Evolutionary conservation across 805 yeast genomes (phyloP).

Genomic region (Pichia scutulata): DNA sequence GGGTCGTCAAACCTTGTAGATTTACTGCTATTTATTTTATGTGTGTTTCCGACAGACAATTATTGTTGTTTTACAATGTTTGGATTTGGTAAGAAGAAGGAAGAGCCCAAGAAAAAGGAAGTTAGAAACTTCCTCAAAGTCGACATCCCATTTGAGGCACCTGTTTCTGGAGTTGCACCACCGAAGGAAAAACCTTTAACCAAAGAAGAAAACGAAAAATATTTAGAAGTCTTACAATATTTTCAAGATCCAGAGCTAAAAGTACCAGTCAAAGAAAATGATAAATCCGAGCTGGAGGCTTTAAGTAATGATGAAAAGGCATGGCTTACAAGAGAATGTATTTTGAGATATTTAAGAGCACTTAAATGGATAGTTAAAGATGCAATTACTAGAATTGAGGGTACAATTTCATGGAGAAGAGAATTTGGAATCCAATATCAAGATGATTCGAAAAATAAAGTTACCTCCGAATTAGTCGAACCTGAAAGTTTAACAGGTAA

Average conservation of each 20-base stretch:
- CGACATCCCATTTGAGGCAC: slow-evolving; percentile 45
- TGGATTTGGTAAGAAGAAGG: slow-evolving; percentile 25
- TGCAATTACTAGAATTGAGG: slow-evolving; percentile 66
- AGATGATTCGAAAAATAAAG: slow-evolving; percentile 38
- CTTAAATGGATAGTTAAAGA: slow-evolving; percentile 79
- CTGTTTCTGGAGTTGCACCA: slow-evolving; percentile 45
- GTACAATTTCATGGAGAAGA: slow-evolving; percentile 87
- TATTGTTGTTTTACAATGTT: slow-evolving; percentile 10
- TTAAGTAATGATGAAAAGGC: slow-evolving; percentile 57
- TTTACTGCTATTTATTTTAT: no score
- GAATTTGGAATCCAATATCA: slow-evolving; percentile 64
- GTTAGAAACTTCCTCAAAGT: slow-evolving; percentile 17
- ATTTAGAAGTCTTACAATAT: slow-evolving; percentile 52
- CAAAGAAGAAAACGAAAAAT: slow-evolving; percentile 51
- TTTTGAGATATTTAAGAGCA: slow-evolving; percentile 84
- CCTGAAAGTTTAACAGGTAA: slow-evolving; percentile 87
- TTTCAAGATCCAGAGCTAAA: slow-evolving; percentile 46
- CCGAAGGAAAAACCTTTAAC: slow-evolving; percentile 42
- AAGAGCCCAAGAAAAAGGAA: slow-evolving; percentile 8
- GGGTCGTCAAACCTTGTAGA: no score
- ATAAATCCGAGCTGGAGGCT: slow-evolving; percentile 29
- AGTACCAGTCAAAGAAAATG: slow-evolving; percentile 43
- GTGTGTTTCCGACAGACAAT: neutral
- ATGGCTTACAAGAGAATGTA: slow-evolving; percentile 91
- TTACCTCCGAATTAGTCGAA: slow-evolving; percentile 47